Evolutionary conservation across 2,329 filamentous ascomycete species (phyloP).

Genomic region (Colletotrichum lentis): DNA sequence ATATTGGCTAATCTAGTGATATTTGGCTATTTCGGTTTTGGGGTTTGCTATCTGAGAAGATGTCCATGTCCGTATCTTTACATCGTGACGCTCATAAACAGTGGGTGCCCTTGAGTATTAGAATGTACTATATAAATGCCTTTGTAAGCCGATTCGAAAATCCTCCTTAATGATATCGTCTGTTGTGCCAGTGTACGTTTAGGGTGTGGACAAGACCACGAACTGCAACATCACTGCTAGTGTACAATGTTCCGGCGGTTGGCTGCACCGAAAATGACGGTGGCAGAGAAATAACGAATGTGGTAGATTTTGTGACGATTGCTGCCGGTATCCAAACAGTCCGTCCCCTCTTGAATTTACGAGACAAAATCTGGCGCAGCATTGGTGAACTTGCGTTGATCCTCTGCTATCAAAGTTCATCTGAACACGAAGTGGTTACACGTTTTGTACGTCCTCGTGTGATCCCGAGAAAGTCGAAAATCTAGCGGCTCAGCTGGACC

Average conservation of each 20-base stretch:
- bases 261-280: background rate
- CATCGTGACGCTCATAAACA: slow-evolving; percentile 17
- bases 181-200: slow-evolving; percentile 5
- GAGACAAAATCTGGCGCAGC: slow-evolving; percentile 29
- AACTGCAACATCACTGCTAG: slow-evolving; percentile 32
- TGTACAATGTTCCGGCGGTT: slow-evolving; percentile 14
- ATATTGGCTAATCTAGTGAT: background rate
- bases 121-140: background rate
- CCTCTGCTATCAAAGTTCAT: slow-evolving; percentile 29
- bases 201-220: background rate
- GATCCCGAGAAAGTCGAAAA: background rate
- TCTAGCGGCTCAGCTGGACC: background rate
- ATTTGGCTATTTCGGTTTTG: background rate
- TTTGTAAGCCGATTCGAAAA: background rate
- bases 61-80: slow-evolving; percentile 12
- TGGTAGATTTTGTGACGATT: slow-evolving; percentile 34
- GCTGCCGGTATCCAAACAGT: slow-evolving; percentile 13
- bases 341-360: slow-evolving; percentile 6
- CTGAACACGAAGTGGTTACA: background rate
- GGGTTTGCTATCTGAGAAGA: background rate
- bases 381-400: slow-evolving; percentile 22
- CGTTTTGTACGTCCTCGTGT: background rate
- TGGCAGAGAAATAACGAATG: slow-evolving; percentile 31
- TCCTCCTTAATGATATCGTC: slow-evolving; percentile 2
- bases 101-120: slow-evolving; percentile 10